Percentiles rank a stretch among this genome's conserved stretches.
Evolutionary conservation across 2,329 filamentous ascomycete species (phyloP).

Genomic region (Cercospora sp.): DNA sequence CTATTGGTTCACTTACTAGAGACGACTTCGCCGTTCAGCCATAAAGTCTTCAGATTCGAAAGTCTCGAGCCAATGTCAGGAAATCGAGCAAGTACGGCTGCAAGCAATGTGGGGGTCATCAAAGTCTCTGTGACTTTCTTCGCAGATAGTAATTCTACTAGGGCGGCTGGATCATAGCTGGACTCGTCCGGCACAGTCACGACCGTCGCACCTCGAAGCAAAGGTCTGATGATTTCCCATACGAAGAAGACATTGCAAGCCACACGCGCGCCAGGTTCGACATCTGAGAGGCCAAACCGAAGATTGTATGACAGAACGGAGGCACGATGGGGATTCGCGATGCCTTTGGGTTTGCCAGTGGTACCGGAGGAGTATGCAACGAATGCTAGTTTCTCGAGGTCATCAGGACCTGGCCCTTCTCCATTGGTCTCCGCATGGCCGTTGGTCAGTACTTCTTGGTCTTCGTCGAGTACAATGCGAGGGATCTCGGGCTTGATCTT

Average conservation of each 20-base stretch:
- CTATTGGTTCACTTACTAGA: slow-evolving; percentile 36
- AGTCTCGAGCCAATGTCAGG: slow-evolving; percentile 64
- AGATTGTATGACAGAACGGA: slow-evolving; percentile 73
- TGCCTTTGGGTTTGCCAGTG: slow-evolving; percentile 77
- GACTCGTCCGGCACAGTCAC: slow-evolving; percentile 72
- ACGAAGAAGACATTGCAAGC: slow-evolving; percentile 89
- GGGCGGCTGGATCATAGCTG: slow-evolving; percentile 73
- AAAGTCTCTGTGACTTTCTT: slow-evolving; percentile 75
- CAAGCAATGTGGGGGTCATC: slow-evolving; percentile 78
- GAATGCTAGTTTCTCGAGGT: slow-evolving; percentile 73
- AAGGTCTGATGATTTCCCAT: slow-evolving; percentile 78
- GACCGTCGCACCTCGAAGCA: slow-evolving; percentile 74
- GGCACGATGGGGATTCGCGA: slow-evolving; percentile 70
- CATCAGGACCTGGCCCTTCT: slow-evolving; percentile 59
- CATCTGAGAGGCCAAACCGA: slow-evolving; percentile 68
- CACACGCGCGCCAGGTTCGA: slow-evolving; percentile 71
- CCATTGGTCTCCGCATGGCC: slow-evolving; percentile 31
- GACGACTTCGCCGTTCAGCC: slow-evolving; percentile 82
- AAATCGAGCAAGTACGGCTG: slow-evolving; percentile 71
- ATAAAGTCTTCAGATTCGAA: slow-evolving; percentile 67
- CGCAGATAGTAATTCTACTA: slow-evolving; percentile 68
- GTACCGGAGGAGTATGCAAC: slow-evolving; percentile 81
- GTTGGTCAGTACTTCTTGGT: slow-evolving; percentile 38
- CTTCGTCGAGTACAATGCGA: slow-evolving; percentile 64
- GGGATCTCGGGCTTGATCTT: slow-evolving; percentile 66